phyloP scores from a whole-genome alignment of 2,329 filamentous ascomycete genomes.

The Akanthomyces uredinophilus region DNA sequence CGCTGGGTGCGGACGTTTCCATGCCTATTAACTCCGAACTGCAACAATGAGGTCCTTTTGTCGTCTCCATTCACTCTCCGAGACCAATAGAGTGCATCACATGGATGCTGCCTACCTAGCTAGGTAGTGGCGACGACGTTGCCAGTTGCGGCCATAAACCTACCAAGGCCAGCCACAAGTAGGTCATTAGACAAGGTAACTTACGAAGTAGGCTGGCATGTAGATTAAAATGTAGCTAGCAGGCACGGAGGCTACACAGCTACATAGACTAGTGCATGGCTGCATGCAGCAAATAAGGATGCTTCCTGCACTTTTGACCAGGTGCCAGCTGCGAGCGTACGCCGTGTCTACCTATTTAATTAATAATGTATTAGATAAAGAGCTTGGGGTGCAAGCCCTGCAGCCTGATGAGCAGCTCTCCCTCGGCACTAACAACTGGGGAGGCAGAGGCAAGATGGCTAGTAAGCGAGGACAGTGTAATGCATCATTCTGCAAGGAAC shows the following conservation, averaged over 20 bases:
- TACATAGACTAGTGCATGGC: not conserved
- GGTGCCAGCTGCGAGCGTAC: too few species aligned
- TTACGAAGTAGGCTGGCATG: too few species aligned
- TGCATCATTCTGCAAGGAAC: conserved; percentile 1
- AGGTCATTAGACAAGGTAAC: not conserved
- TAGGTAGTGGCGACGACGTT: not conserved
- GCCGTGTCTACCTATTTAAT: not conserved
- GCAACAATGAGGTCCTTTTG: not conserved
- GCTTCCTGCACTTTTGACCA: not conserved
- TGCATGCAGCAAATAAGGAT: not conserved
- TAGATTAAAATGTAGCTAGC: not conserved
- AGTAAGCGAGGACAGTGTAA: too few species aligned
- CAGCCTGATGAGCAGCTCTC: too few species aligned
- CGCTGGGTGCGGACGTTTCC: not conserved
- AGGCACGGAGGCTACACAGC: not conserved
- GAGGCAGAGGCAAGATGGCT: too few species aligned
- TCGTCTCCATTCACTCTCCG: not conserved
- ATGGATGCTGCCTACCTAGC: not conserved
- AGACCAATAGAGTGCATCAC: not conserved
- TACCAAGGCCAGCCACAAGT: not conserved
- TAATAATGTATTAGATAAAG: not conserved
- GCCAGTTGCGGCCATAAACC: not conserved
- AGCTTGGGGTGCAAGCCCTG: not conserved
- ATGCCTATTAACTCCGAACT: not conserved
- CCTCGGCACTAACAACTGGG: not conserved